Evolutionary conservation across 2,329 filamentous ascomycete genomes (phyloP).

Genomic region (Teratosphaeria viscida): DNA sequence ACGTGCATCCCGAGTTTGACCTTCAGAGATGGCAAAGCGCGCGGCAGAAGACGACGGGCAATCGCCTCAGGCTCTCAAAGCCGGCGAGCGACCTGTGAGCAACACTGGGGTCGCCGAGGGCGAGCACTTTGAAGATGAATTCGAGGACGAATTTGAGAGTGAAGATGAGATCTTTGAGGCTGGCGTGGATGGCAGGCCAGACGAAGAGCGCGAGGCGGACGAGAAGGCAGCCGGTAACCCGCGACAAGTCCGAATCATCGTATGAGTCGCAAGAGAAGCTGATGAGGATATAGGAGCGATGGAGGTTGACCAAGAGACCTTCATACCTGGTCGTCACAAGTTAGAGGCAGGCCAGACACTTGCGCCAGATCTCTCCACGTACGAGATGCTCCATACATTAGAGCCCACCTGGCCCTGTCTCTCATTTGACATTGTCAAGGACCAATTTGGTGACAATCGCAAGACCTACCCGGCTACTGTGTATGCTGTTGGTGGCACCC

Average conservation of each 20-base stretch:
- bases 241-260: background rate
- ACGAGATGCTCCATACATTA: constrained; percentile 93
- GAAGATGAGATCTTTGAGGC: constrained; percentile 79
- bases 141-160: constrained; percentile 83
- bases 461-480: constrained; percentile 91
- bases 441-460: constrained; percentile 76
- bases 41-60: constrained; percentile 44
- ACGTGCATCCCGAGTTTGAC: constrained; percentile 15
- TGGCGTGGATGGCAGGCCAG: constrained; percentile 82
- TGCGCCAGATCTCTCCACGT: constrained; percentile 83
- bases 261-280: constrained; percentile 4
- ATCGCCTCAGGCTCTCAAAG: constrained; percentile 44
- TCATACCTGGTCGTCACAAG: constrained; percentile 90
- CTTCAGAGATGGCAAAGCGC: constrained; percentile 48
- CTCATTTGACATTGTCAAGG: constrained; percentile 84
- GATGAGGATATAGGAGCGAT: constrained; percentile 53
- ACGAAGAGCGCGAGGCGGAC: constrained; percentile 84
- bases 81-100: constrained; percentile 47
- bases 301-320: constrained; percentile 89
- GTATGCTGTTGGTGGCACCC: constrained; percentile 89
- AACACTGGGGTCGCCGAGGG: constrained; percentile 42
- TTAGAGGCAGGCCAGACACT: constrained; percentile 84
- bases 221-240: constrained; percentile 55
- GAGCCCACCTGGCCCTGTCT: constrained; percentile 95
- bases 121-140: constrained; percentile 87